Conservation (phyloP, 805 yeast genomes). For the Priceomyces haplophilus region DNA sequence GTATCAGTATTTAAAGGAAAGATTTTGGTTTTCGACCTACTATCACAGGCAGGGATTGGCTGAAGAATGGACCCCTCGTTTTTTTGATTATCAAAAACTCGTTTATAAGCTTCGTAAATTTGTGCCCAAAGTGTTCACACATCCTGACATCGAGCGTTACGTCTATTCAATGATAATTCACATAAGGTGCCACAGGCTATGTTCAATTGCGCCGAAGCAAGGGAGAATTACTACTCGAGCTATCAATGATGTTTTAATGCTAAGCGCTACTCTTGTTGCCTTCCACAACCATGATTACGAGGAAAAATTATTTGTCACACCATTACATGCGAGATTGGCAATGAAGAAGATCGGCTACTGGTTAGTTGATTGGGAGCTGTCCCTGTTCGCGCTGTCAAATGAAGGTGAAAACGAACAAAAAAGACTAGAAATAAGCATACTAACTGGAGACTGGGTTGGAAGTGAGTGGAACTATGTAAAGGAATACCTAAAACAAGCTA, state of each 20-base stretch:
- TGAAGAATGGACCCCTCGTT: not conserved
- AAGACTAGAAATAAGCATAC: conserved; percentile 27
- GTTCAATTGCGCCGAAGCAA: conserved; percentile 35
- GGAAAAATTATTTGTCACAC: conserved; percentile 29
- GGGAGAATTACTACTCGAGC: conserved; percentile 33
- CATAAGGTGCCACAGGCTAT: conserved; percentile 37
- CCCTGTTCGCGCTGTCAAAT: conserved; percentile 10
- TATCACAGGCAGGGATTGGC: conserved; percentile 2
- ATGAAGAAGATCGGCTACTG: conserved; percentile 40
- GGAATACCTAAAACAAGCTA: conserved; percentile 22
- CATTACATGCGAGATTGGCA: conserved; percentile 37
- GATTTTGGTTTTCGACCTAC: conserved; percentile 26
- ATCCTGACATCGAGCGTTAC: conserved; percentile 36
- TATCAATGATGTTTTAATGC: conserved; percentile 25
- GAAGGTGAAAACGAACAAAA: conserved; percentile 14
- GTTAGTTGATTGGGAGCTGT: conserved; percentile 42
- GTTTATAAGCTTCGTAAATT: conserved; percentile 8
- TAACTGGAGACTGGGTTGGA: conserved; percentile 45
- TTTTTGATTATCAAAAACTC: conserved; percentile 3
- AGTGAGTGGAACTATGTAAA: conserved; percentile 36
- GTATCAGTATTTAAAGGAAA: conserved; percentile 20
- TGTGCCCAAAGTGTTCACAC: conserved; percentile 20
- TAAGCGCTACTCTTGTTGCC: conserved; percentile 27
- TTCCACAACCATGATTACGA: conserved; percentile 12
- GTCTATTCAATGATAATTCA: conserved; percentile 35